phyloP scores from a whole-genome alignment of 192 early-diverging fungal species.

The Coemansia interrupta region DNA sequence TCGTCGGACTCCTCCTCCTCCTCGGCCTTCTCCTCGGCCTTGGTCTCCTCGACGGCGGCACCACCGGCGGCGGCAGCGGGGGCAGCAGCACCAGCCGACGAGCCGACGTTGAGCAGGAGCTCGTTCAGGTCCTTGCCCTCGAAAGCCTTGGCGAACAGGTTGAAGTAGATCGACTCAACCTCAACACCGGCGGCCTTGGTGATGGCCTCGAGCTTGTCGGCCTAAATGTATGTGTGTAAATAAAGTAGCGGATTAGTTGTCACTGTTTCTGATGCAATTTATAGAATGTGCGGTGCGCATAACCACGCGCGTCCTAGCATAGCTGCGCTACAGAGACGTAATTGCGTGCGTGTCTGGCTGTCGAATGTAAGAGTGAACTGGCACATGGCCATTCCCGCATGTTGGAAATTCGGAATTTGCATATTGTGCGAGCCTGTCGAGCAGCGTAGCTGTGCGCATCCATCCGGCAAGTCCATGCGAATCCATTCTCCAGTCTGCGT shows the following conservation, averaged over 20 bases:
- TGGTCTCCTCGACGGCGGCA: constrained; percentile 44
- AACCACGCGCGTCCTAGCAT: no score
- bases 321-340: no score
- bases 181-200: constrained; percentile 83
- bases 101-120: constrained; percentile 88
- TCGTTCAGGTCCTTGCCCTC: constrained; percentile 85
- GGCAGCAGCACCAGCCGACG: constrained; percentile 56
- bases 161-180: constrained; percentile 93
- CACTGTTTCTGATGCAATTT: no score
- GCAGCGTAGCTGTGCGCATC: neutral
- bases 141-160: constrained; percentile 97
- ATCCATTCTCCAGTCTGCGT: constrained; percentile 21
- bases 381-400: no score
- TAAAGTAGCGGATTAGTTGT: no score
- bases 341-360: no score
- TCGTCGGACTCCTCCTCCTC: constrained; percentile 72
- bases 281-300: no score
- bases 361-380: no score
- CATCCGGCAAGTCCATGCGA: neutral
- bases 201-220: constrained; percentile 90
- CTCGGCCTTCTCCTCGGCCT: constrained; percentile 55
- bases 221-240: constrained; percentile 50
- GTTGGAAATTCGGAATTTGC: no score
- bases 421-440: no score
- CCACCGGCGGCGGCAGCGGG: constrained; percentile 52